These are phyloP conservation scores for Boeremia exigua DNA, from an alignment of 2,329 filamentous ascomycete species.

Conservation along the genomic window DNA sequence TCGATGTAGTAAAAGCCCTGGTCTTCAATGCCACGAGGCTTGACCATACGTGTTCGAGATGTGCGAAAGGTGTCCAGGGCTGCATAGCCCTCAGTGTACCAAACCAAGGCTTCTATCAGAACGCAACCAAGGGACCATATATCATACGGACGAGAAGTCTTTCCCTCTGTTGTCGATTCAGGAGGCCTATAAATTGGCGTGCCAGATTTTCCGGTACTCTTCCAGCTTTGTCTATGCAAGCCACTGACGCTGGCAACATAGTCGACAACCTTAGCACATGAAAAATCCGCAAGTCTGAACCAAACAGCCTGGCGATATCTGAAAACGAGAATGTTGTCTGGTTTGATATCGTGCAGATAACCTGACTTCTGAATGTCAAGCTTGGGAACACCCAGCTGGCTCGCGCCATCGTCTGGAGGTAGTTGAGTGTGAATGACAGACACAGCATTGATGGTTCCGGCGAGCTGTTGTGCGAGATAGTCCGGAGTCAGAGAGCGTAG, in stretches of 20 bases:
- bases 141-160: conserved; percentile 5
- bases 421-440: conserved; percentile 1
- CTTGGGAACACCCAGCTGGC: background rate
- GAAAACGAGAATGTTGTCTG: conserved; percentile 5
- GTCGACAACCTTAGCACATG: conserved; percentile 12
- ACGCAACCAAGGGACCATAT: conserved; percentile 9
- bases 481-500: rapidly evolving
- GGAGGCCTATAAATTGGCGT: conserved; percentile 6
- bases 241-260: background rate
- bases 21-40: background rate
- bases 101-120: background rate
- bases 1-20: conserved; percentile 6
- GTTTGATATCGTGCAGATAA: conserved; percentile 11
- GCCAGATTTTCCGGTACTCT: background rate
- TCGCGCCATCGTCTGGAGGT: rapidly evolving
- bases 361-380: background rate
- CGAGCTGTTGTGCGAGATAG: conserved; percentile 1
- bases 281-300: conserved; percentile 16
- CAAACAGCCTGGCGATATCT: conserved; percentile 5
- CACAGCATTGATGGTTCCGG: background rate
- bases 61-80: background rate
- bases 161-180: background rate
- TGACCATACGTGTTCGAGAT: background rate
- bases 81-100: conserved; percentile 3
- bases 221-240: background rate